Evolutionary conservation across 1,284 basidiomycete genomes (phyloP).

Genomic region (Flammula alnicola): DNA sequence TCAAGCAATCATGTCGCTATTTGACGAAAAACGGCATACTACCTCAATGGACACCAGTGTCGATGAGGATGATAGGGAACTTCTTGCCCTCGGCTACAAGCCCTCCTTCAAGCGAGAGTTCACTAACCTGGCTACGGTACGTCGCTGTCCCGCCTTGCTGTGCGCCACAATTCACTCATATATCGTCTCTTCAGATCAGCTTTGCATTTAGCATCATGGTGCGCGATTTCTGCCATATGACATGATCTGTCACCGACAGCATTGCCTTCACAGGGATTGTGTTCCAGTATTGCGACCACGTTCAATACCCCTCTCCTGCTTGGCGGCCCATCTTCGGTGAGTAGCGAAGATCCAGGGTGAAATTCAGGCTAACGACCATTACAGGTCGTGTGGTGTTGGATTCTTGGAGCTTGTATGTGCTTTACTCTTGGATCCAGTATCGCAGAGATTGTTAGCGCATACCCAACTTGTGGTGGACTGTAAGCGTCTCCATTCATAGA

Average conservation of each 20-base stretch:
- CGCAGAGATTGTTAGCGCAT: constrained; percentile 80
- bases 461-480: constrained; percentile 84
- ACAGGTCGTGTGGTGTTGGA: constrained; percentile 82
- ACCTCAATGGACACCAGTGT: constrained; percentile 25
- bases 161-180: not conserved
- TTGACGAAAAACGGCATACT: constrained; percentile 22
- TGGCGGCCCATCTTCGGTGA: constrained; percentile 79
- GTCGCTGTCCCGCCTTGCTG: constrained; percentile 20
- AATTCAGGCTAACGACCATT: constrained; percentile 8
- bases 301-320: constrained; percentile 80
- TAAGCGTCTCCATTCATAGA: constrained; percentile 46
- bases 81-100: constrained; percentile 72
- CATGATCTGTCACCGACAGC: constrained; percentile 9
- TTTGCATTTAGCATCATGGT: constrained; percentile 83
- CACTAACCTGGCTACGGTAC: constrained; percentile 75
- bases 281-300: constrained; percentile 80
- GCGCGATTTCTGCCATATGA: constrained; percentile 17
- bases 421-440: constrained; percentile 79
- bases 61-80: constrained; percentile 67
- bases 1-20: constrained; percentile 25
- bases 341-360: constrained; percentile 19
- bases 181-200: constrained; percentile 53
- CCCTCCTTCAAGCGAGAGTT: constrained; percentile 85
- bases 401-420: constrained; percentile 76
- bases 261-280: constrained; percentile 56